Evolutionary conservation across 257 asterid species (phyloP), one percentile per base, ranked within the genome.

Genomic region (Cinchona pubescens): DNA sequence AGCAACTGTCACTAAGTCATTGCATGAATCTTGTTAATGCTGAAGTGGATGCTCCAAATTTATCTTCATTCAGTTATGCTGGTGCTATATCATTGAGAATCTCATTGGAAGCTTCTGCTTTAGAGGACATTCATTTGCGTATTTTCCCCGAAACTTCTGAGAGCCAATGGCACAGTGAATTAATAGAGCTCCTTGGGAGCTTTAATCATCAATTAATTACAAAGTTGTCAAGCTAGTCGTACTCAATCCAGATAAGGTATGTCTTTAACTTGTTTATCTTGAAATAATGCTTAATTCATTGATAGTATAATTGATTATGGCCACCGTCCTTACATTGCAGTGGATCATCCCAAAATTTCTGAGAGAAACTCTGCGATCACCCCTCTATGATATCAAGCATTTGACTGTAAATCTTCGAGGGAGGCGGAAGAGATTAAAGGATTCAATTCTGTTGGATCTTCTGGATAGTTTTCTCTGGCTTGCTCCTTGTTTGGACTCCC

Each of bases 381-480:
- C 68, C 8, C 42, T 16, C 14, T 30, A 18, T 16, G 43, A 49
- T 51, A n/a, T 35, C 21, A 48, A 60, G 25, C 14, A 48, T 15
- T 42, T 49, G 67, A 43, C 46, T 25, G 3, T 7, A n/a, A 4
- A 46, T 1, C 15, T 23, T n/a, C n/a, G n/a, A n/a, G n/a, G n/a
- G n/a, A n/a, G n/a, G n/a, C n/a, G n/a, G n/a, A n/a, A n/a, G n/a
- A n/a, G n/a, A n/a, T n/a, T n/a, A n/a, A n/a, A n/a, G n/a, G n/a
- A 51, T 18, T 51, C 59, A 56, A 25, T 6, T 32, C 1, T 56
- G n/a, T 56, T 56, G 62, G 15, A 56, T 15, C 32, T 56, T 56
- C n/a, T 49, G 66, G 73, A 75, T 51, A 43, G 65, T 65, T n/a
- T 75, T 25, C 79, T 75, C 37, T 75, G 58, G 58, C 49, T 75